Evolutionary conservation across 371 early-diverging fungal species (phyloP), one percentile per base, ranked within the genome.

Genomic region (Amoeboaphelidium occidentale): DNA sequence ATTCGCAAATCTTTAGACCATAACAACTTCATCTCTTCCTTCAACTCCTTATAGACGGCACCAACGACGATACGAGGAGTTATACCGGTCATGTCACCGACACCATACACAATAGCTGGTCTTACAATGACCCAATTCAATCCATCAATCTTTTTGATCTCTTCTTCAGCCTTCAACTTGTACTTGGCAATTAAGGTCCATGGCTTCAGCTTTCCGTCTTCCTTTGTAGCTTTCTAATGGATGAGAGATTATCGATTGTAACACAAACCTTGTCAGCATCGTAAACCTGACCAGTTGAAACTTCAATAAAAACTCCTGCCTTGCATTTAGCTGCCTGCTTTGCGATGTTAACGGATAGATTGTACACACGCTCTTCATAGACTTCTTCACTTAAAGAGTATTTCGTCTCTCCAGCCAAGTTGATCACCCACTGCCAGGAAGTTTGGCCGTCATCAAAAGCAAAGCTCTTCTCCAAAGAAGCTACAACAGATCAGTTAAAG

Each of bases 41-140:
- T 64, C 21, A 78, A 56, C 23, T 78, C 71, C 51, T 80, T 63
- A 61, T 88, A 87, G n/a, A 93, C 78, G 28, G 79, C 78, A 27
- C 83, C 91, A 43, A 83, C 77, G 47, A 89, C 84, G 51, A 93
- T 62, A 43, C 89, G 79, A 27, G 91, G 87, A 22, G 85, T 88
- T 77, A 55, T 49, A 23, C 82, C 84, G 20, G 61, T 54, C 41
- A 73, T 60, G 48, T 84, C 87, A 24, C 76, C 78, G 10, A 77
- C 73, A 1, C 92, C 92, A 57, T 89, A 91, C 23, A 87, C 75
- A 27, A 84, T 65, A n/a, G 86, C 78, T 26, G 89, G 88, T n/a
- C 92, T 70, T 42, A 89, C 47, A 32, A 91, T 77, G 12, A 88
- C 68, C 32, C 80, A 59, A 46, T 81, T 77, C 42, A 86, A 60